phyloP scores from a whole-genome alignment of 352 stramenopile species.

The Phytophthora colocasiae region DNA sequence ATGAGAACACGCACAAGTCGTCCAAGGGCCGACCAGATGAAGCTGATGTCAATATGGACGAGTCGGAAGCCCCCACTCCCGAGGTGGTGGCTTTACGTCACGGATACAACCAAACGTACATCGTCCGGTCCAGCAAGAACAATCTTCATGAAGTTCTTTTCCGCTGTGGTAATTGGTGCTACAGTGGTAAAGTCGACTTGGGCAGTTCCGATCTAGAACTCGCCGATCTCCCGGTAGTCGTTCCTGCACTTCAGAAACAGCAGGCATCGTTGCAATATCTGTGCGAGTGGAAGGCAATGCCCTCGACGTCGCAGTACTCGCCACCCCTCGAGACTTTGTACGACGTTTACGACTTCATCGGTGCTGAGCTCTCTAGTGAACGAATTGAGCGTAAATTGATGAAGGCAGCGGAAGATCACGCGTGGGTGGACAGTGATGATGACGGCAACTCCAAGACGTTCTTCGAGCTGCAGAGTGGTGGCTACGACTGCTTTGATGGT shows the following conservation, averaged over 20 bases:
- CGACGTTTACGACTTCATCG: slow-evolving; percentile 87
- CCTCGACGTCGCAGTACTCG: slow-evolving; percentile 71
- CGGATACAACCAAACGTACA: slow-evolving; percentile 94
- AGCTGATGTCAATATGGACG: slow-evolving; percentile 44
- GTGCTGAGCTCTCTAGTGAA: slow-evolving; percentile 82
- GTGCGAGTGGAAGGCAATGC: slow-evolving; percentile 89
- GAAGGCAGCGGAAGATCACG: slow-evolving; percentile 83
- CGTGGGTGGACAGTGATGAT: slow-evolving; percentile 92
- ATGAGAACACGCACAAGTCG: slow-evolving; percentile 21
- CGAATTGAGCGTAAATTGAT: slow-evolving; percentile 88
- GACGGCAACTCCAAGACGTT: slow-evolving; percentile 71
- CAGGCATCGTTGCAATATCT: slow-evolving; percentile 93
- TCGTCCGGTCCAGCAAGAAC: slow-evolving; percentile 76
- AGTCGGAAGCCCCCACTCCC: slow-evolving; percentile 56
- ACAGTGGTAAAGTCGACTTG: slow-evolving; percentile 91
- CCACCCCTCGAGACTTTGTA: slow-evolving; percentile 80
- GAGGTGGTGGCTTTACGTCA: slow-evolving; percentile 82
- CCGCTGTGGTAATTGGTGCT: slow-evolving; percentile 96
- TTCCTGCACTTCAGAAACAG: slow-evolving; percentile 94
- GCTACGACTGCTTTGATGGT: slow-evolving; percentile 88
- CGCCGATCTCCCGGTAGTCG: slow-evolving; percentile 87
- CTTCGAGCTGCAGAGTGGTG: slow-evolving; percentile 93
- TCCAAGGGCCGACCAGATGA: slow-evolving; percentile 37
- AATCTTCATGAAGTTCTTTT: slow-evolving; percentile 93
- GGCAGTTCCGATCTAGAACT: slow-evolving; percentile 83